Conservation (phyloP, 306 rosid genomes). For the Pyrus bretschneideri region DNA sequence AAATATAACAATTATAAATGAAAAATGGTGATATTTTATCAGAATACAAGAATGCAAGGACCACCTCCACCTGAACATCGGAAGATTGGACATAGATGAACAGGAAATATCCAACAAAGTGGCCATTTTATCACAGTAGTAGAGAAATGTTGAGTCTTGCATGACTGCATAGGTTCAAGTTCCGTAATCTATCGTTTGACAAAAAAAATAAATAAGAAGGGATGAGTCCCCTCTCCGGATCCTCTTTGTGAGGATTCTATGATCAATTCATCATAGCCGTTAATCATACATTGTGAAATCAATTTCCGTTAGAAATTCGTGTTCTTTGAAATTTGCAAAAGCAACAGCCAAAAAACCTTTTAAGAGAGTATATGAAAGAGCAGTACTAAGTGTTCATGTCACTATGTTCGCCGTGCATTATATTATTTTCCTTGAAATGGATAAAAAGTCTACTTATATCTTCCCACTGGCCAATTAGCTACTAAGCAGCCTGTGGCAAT, state of each 20-base stretch:
- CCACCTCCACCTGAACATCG: constrained; percentile 46
- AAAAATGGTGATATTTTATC: neutral
- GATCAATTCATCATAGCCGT: no score
- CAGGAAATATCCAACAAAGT: constrained; percentile 64
- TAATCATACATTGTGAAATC: no score
- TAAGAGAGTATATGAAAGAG: neutral
- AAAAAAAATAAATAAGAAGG: no score
- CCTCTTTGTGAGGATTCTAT: no score
- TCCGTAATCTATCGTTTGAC: no score
- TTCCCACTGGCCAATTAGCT: neutral
- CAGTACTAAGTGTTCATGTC: neutral
- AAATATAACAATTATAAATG: neutral
- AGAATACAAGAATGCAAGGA: neutral
- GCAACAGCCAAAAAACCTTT: neutral
- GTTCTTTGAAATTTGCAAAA: no score
- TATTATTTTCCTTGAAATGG: neutral
- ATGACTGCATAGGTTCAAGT: no score
- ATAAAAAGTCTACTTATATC: neutral
- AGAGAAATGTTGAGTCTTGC: no score
- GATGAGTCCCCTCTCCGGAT: no score
- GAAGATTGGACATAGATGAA: constrained; percentile 58
- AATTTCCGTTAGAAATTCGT: no score
- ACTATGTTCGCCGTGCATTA: neutral
- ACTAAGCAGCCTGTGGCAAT: neutral
- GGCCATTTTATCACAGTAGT: constrained; percentile 20